These are phyloP conservation scores for Aphanomyces stellatus DNA, from an alignment of 352 stramenopile genomes.

Conservation along the genomic window DNA sequence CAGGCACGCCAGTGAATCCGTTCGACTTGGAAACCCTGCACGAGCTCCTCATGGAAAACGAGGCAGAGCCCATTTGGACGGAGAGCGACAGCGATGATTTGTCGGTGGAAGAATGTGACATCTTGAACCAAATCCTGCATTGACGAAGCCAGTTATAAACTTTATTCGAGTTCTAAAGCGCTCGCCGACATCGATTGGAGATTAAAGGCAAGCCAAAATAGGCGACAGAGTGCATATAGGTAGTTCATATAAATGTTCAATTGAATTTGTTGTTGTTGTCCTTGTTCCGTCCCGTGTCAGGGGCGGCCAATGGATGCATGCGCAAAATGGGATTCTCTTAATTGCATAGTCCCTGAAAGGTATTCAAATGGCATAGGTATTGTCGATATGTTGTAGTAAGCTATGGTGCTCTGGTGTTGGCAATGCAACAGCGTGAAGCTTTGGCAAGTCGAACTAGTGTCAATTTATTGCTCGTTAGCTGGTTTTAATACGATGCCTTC, in stretches of 20 bases:
- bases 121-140: background rate
- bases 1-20: background rate
- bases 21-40: background rate
- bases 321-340: background rate
- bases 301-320: background rate
- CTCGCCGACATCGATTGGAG: too few relatives aligned
- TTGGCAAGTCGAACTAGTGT: too few relatives aligned
- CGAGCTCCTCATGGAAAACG: background rate
- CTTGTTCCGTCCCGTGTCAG: background rate
- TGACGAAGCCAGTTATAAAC: background rate
- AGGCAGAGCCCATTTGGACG: background rate
- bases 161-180: too few relatives aligned
- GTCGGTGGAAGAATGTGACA: slow-evolving; percentile 5
- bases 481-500: background rate
- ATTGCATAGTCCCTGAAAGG: background rate
- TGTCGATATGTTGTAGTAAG: background rate
- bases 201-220: too few relatives aligned
- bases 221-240: too few relatives aligned
- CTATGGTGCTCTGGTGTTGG: too few relatives aligned
- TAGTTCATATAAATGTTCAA: background rate
- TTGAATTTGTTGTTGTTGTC: background rate
- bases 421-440: too few relatives aligned
- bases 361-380: background rate
- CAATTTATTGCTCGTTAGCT: background rate
- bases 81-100: background rate